Evolutionary conservation across 352 stramenopile species (phyloP).

Genomic region (Achlya hypogyna): DNA sequence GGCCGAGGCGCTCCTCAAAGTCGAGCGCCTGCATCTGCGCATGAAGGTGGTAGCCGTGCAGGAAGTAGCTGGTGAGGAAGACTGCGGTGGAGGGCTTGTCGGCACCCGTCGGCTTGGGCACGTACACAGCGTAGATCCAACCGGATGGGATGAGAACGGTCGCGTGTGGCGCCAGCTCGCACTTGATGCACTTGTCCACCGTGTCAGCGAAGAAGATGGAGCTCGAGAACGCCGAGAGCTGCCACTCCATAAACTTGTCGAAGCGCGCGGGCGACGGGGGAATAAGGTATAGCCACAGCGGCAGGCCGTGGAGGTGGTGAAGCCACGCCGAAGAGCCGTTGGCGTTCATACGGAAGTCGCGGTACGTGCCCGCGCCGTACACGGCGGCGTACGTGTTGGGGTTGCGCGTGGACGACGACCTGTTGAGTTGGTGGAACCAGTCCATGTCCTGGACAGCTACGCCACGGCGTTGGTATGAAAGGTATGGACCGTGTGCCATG

Average conservation of each 20-base stretch:
- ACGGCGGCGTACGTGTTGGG: conserved; percentile 48
- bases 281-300: conserved; percentile 59
- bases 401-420: conserved; percentile 22
- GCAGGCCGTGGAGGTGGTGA: conserved; percentile 43
- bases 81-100: neutral
- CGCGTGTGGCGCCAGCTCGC: conserved; percentile 34
- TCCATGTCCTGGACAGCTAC: conserved; percentile 18
- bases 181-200: conserved; percentile 68
- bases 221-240: conserved; percentile 25
- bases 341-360: conserved; percentile 52
- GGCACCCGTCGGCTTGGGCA: neutral
- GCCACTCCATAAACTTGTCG: conserved; percentile 51
- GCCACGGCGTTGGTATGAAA: neutral
- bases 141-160: conserved; percentile 54
- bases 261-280: conserved; percentile 39
- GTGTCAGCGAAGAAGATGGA: conserved; percentile 52
- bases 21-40: conserved; percentile 11
- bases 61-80: conserved; percentile 15
- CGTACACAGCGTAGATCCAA: conserved; percentile 64
- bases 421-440: conserved; percentile 10
- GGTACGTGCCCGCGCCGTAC: conserved; percentile 44
- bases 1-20: conserved; percentile 4
- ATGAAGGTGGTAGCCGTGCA: conserved; percentile 14
- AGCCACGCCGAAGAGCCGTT: conserved; percentile 52
- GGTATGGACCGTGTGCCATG: neutral